Percentiles rank a stretch among this genome's conserved stretches.
Evolutionary conservation across 2,329 filamentous ascomycete species (phyloP).

Genomic region (Xylaria sp.): DNA sequence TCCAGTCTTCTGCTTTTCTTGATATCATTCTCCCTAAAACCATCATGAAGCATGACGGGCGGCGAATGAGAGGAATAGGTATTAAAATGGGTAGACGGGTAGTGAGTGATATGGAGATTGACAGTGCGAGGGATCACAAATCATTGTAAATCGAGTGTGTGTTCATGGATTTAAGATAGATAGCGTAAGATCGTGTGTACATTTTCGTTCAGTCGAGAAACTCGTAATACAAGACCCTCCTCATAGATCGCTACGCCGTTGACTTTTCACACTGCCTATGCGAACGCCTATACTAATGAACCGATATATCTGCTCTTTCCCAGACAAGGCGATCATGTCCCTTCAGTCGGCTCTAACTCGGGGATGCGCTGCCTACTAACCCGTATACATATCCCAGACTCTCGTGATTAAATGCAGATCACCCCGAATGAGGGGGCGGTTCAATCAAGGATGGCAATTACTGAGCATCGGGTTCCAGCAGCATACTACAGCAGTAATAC

Average conservation of each 20-base stretch:
- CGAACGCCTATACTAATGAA: neutral
- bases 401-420: neutral
- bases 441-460: too few species aligned
- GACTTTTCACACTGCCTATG: neutral
- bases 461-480: too few species aligned
- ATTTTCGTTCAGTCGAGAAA: neutral
- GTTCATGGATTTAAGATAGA: neutral
- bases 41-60: too few species aligned
- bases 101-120: too few species aligned
- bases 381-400: neutral
- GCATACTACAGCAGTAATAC: too few species aligned
- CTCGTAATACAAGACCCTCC: neutral
- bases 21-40: too few species aligned
- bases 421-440: neutral
- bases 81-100: too few species aligned
- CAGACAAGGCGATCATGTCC: too few species aligned
- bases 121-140: too few species aligned
- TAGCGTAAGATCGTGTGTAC: neutral
- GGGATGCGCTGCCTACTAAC: too few species aligned
- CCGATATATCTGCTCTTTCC: neutral
- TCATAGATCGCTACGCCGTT: neutral
- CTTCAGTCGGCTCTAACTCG: too few species aligned
- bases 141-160: neutral
- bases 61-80: too few species aligned
- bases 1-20: neutral